Evolutionary conservation across 116 monocot species (phyloP).

Genomic region (Iris pallida): DNA sequence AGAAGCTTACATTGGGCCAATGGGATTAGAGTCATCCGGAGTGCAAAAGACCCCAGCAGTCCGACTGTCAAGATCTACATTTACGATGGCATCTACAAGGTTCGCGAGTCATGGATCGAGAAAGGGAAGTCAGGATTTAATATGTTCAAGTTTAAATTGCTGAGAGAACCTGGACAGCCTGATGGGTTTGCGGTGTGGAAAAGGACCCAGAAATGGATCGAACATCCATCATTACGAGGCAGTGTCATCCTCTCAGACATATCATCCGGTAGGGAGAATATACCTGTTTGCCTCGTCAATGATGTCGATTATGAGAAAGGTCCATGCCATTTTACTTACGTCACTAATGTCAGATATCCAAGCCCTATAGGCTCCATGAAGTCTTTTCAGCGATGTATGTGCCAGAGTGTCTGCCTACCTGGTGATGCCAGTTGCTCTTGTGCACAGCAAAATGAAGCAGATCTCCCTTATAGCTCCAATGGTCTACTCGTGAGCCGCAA

Average conservation of each 20-base stretch:
- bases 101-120: slow-evolving; percentile 15
- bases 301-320: slow-evolving; percentile 44
- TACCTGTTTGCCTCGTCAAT: slow-evolving; percentile 55
- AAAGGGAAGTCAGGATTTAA: slow-evolving; percentile 9
- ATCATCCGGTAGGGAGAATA: slow-evolving; percentile 32
- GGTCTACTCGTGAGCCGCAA: slow-evolving; percentile 41
- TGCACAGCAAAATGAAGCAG: slow-evolving; percentile 28
- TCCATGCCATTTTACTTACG: slow-evolving; percentile 40
- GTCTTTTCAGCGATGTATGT: slow-evolving; percentile 29
- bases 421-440: slow-evolving; percentile 42
- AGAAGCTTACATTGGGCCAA: slow-evolving; percentile 58
- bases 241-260: slow-evolving; percentile 35
- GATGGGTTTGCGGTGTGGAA: slow-evolving; percentile 7
- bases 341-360: slow-evolving; percentile 23
- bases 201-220: slow-evolving; percentile 4
- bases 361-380: slow-evolving; percentile 14
- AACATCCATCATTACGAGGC: slow-evolving; percentile 43
- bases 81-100: slow-evolving; percentile 31
- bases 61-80: slow-evolving; percentile 58
- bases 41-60: slow-evolving; percentile 41
- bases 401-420: slow-evolving; percentile 44
- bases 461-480: slow-evolving; percentile 39
- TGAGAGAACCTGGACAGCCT: slow-evolving; percentile 14
- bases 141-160: slow-evolving; percentile 18
- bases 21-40: slow-evolving; percentile 65